Evolutionary conservation across 345 rosid genomes (phyloP), one percentile per base, ranked within the genome.

Genomic region (Eucalyptus polyanthemos): DNA sequence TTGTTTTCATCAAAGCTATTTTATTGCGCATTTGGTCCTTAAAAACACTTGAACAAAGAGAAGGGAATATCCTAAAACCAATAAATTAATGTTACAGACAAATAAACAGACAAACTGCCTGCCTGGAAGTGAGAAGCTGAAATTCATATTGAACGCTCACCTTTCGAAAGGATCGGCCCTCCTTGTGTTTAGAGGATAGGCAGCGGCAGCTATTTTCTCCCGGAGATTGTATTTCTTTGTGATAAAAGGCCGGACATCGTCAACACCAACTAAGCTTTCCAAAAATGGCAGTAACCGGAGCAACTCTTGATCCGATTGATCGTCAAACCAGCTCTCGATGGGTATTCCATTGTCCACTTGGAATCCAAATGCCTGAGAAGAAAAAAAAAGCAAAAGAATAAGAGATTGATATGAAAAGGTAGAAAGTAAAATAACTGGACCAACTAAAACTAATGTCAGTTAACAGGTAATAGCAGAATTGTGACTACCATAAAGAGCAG

Each of bases 261-360:
- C 97, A 3, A 93, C 97, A n/a, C 97, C 97, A 3, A 92, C 97
- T 91, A 98, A 93, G 93, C 97, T 96, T 94, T 97, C 99, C 92
- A 98, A 90, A 91, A 98, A 98, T 5, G 99, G 99, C 14, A 98
- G 94, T 40, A 98, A 89, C 34, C 89, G 89, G 80, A 98, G 99
- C 91, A 98, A 93, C 91, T 96, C 99, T 90, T 95, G 94, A 90
- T 98, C 99, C 2, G 93, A 87, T 6, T 94, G 95, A 91, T 98
- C 98, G 42, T 95, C 97, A 62, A 98, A 98, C 99, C 99, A 98
- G 94, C 99, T 98, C 93, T 96, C 98, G 53, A 98, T 98, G 24
- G 99, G 99, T 86, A 98, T 96, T 25, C 99, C 99, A 56, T 98
- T 98, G 91, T 98, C 99, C 91, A 98, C 98, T 94, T 98, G 99